These are phyloP conservation scores for Parascedosporium putredinis DNA, from an alignment of 2,329 filamentous ascomycete species.

Conservation along the genomic window DNA sequence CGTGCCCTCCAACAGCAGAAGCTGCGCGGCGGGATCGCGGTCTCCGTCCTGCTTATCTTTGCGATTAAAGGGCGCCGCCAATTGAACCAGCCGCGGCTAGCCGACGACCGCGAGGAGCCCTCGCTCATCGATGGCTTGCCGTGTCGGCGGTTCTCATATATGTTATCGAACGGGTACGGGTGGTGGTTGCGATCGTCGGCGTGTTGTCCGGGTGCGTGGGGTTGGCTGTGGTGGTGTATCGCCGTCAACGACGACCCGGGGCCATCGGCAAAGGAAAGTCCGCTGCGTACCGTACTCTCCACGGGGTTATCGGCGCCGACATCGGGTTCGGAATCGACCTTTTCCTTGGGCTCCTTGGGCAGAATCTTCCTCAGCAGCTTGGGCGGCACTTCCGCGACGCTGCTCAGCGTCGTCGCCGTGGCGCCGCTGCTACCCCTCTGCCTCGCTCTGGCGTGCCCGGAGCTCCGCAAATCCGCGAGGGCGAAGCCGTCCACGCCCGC, in stretches of 20 bases:
- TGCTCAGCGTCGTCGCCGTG: neutral
- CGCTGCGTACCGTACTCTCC: neutral
- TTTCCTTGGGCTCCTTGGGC: conserved; percentile 1
- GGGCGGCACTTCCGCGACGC: neutral
- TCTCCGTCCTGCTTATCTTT: neutral
- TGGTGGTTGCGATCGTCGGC: neutral
- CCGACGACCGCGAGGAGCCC: neutral
- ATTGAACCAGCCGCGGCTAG: neutral
- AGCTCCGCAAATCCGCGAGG: neutral
- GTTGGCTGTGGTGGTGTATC: neutral
- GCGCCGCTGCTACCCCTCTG: neutral
- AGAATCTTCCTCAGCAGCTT: neutral
- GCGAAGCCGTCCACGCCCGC: neutral
- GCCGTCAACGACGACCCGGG: neutral
- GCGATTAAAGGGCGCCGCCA: neutral
- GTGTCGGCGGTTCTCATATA: neutral
- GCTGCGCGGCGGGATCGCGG: neutral
- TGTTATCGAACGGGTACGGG: neutral
- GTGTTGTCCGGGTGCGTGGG: neutral
- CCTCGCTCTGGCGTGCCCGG: conserved; percentile 11
- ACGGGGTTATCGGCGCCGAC: neutral
- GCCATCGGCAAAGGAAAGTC: neutral
- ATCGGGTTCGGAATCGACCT: neutral
- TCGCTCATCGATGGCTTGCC: neutral
- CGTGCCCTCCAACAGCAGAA: neutral